Evolutionary conservation across 2,329 filamentous ascomycete species (phyloP).

Genomic region (Gaeumannomyces tritici): DNA sequence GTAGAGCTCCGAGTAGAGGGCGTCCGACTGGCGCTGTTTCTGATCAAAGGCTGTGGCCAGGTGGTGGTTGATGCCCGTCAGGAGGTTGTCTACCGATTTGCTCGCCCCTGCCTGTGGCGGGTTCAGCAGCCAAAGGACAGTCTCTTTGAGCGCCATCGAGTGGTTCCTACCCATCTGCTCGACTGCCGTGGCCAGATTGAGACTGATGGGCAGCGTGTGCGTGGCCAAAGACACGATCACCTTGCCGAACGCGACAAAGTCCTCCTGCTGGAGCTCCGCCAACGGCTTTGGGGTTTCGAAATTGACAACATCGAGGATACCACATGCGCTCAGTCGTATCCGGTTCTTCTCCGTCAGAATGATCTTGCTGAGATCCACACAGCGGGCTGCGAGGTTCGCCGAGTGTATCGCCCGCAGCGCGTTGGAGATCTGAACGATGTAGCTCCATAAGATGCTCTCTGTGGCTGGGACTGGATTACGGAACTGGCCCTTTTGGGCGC

Average conservation of each 20-base stretch:
- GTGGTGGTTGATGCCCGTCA: conserved; percentile 69
- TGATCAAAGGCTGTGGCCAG: conserved; percentile 68
- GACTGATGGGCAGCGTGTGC: conserved; percentile 44
- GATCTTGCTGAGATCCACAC: conserved; percentile 81
- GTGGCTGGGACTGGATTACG: conserved; percentile 25
- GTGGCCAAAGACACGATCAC: conserved; percentile 76
- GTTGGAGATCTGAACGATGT: conserved; percentile 83
- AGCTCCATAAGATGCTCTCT: conserved; percentile 80
- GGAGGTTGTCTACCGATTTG: conserved; percentile 40
- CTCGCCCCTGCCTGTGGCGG: conserved; percentile 34
- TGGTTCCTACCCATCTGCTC: conserved; percentile 66
- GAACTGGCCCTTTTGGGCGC: conserved; percentile 22
- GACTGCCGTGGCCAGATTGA: conserved; percentile 54
- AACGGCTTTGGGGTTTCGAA: conserved; percentile 62
- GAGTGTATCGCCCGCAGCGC: conserved; percentile 80
- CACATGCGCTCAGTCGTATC: conserved; percentile 79
- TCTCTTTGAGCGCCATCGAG: conserved; percentile 68
- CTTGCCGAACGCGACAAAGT: conserved; percentile 75
- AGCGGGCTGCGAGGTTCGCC: conserved; percentile 71
- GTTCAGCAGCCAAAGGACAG: conserved; percentile 71
- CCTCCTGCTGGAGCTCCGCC: conserved; percentile 75
- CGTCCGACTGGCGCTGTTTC: conserved; percentile 70
- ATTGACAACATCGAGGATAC: conserved; percentile 80
- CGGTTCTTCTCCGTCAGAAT: conserved; percentile 85
- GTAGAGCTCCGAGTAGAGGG: conserved; percentile 59